These are phyloP conservation scores for Sugiyamaella americana DNA, from an alignment of 805 yeast species.

Conservation along the genomic window DNA sequence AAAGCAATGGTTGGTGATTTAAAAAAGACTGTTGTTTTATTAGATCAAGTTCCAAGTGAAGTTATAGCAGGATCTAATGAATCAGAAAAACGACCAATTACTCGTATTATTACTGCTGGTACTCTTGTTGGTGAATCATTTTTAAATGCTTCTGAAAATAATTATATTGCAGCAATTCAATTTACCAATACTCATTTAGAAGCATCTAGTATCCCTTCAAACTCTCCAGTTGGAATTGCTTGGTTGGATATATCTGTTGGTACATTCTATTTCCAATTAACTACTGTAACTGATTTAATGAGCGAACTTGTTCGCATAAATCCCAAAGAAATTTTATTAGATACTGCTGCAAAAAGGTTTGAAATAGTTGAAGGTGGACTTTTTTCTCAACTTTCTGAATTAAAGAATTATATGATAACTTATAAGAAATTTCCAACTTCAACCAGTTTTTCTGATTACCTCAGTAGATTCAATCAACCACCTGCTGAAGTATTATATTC, in stretches of 20 bases:
- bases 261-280: conserved; percentile 60
- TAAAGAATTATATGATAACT: conserved; percentile 55
- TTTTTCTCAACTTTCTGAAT: conserved; percentile 53
- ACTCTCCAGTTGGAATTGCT: conserved; percentile 58
- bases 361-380: conserved; percentile 43
- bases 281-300: conserved; percentile 51
- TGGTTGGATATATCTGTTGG: conserved; percentile 93
- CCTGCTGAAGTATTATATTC: conserved; percentile 14
- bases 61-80: conserved; percentile 20
- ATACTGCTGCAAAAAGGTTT: conserved; percentile 14
- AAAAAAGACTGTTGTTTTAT: conserved; percentile 22
- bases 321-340: conserved; percentile 72
- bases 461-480: conserved; percentile 37
- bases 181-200: conserved; percentile 13
- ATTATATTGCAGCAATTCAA: conserved; percentile 58
- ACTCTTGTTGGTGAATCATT: conserved; percentile 84
- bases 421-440: conserved; percentile 41
- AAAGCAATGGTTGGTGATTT: conserved; percentile 64
- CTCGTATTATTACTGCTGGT: conserved; percentile 86
- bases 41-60: conserved; percentile 28
- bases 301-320: conserved; percentile 70
- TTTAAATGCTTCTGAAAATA: conserved; percentile 63
- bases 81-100: conserved; percentile 52
- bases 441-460: conserved; percentile 35
- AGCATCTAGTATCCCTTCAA: conserved; percentile 33